phyloP scores from a whole-genome alignment of 192 early-diverging fungal genomes.

The Coemansia sp. region DNA sequence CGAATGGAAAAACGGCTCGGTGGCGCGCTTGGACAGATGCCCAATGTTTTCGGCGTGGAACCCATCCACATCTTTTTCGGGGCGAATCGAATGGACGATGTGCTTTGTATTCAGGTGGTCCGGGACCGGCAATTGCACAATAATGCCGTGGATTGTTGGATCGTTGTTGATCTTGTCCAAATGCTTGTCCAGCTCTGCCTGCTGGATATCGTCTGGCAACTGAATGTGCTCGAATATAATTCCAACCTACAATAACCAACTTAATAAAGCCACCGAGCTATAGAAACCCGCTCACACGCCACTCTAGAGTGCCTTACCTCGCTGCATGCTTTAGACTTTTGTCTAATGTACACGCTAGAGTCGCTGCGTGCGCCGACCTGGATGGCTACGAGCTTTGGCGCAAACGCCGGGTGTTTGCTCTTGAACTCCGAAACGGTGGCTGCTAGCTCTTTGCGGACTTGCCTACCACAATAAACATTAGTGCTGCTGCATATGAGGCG shows the following conservation, averaged over 20 bases:
- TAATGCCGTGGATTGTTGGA: conserved; percentile 81
- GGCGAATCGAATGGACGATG: conserved; percentile 81
- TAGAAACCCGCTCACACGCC: neutral
- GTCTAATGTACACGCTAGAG: conserved; percentile 87
- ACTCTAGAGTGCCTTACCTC: conserved; percentile 54
- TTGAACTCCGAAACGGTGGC: conserved; percentile 65
- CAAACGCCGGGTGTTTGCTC: conserved; percentile 63
- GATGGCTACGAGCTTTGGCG: conserved; percentile 81
- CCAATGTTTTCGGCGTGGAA: conserved; percentile 96
- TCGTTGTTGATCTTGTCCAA: conserved; percentile 79
- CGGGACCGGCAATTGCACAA: conserved; percentile 95
- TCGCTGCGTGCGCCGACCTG: conserved; percentile 94
- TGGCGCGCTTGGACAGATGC: conserved; percentile 76
- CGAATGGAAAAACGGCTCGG: conserved; percentile 81
- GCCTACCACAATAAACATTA: conserved; percentile 9
- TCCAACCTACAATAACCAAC: conserved; percentile 56
- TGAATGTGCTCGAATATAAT: conserved; percentile 73
- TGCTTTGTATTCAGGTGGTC: conserved; percentile 75
- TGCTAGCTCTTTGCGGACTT: conserved; percentile 68
- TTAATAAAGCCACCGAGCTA: neutral
- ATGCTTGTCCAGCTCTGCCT: conserved; percentile 64
- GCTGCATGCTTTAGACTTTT: conserved; percentile 87
- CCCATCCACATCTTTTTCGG: conserved; percentile 97
- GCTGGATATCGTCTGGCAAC: conserved; percentile 63
- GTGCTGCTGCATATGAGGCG: too few species aligned